Percentiles rank a stretch among this genome's conserved stretches.
These are phyloP conservation scores for Comarum palustre DNA, from an alignment of 306 rosid genomes.

Conservation along the genomic window DNA sequence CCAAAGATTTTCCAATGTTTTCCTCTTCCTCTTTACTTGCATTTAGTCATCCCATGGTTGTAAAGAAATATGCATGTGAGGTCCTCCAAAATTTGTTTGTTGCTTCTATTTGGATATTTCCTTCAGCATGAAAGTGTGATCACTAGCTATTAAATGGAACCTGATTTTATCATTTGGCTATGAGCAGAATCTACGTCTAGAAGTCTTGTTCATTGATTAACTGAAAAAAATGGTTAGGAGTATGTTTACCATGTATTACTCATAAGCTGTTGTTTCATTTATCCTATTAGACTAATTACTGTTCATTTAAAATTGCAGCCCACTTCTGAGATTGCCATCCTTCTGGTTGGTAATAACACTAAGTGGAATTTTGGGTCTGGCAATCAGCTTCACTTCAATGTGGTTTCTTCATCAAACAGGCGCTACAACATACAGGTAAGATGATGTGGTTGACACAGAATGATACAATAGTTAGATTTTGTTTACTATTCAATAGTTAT, in stretches of 20 bases:
- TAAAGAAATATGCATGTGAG: neutral
- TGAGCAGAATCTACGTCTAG: neutral
- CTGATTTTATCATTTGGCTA: neutral
- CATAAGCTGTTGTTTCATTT: neutral
- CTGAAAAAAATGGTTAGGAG: neutral
- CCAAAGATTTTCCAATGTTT: neutral
- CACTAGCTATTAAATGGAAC: neutral
- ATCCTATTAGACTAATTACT: slow-evolving; percentile 20
- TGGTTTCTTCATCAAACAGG: slow-evolving; percentile 99
- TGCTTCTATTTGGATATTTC: neutral
- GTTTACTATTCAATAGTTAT: neutral
- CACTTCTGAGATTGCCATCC: slow-evolving; percentile 78
- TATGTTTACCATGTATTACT: neutral
- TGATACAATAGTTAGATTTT: neutral
- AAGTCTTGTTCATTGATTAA: neutral
- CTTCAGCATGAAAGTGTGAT: neutral
- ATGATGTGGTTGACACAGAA: slow-evolving; percentile 8
- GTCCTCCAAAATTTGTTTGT: slow-evolving; percentile 2
- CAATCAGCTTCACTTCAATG: slow-evolving; percentile 98
- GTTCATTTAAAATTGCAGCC: slow-evolving; percentile 53
- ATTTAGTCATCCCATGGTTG: neutral
- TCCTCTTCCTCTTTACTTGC: neutral
- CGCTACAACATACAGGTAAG: slow-evolving; percentile 94
- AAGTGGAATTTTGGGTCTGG: slow-evolving; percentile 91
- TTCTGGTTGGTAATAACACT: slow-evolving; percentile 92